A percentile compares a stretch with the other conserved stretches of the same genome.
These are phyloP conservation scores for Cercophora scortea DNA, from an alignment of 495 filamentous ascomycete genomes.

Conservation along the genomic window DNA sequence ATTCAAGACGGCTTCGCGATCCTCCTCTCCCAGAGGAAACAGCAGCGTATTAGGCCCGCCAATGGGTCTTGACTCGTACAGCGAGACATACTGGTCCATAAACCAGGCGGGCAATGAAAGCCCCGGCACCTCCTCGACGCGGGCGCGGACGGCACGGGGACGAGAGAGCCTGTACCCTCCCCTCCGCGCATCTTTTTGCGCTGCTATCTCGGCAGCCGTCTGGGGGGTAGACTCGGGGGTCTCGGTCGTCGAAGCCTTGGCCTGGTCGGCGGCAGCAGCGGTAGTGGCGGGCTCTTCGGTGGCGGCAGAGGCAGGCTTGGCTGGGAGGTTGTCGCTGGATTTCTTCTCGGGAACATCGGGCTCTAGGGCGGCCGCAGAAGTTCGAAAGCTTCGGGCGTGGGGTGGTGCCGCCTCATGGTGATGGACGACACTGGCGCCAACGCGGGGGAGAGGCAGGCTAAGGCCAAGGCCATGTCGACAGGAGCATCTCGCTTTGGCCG, in stretches of 20 bases:
- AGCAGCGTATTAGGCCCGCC: constrained; percentile 4
- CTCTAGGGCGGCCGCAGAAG: constrained; percentile 9
- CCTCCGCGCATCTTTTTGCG: not conserved
- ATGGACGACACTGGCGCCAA: not conserved
- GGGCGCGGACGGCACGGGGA: constrained; percentile 27
- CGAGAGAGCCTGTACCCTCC: constrained; percentile 25
- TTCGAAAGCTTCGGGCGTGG: constrained; percentile 9
- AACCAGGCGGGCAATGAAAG: constrained; percentile 42
- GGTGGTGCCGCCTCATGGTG: not conserved
- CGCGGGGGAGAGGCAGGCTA: not conserved
- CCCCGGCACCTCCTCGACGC: constrained; percentile 34
- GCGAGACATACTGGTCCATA: constrained; percentile 17
- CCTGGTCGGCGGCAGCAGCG: constrained; percentile 1
- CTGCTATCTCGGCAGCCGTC: too few species aligned
- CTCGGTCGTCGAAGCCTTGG: not conserved
- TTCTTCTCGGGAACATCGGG: not conserved
- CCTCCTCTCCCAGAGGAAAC: constrained; percentile 5
- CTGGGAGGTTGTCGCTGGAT: too few species aligned
- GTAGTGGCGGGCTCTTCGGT: not conserved
- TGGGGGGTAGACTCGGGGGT: too few species aligned
- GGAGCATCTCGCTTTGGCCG: constrained; percentile 13
- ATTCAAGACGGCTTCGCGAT: constrained; percentile 5
- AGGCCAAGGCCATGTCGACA: constrained; percentile 5
- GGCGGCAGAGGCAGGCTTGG: too few species aligned
- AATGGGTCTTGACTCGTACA: constrained; percentile 17